Evolutionary conservation across 495 filamentous ascomycete genomes (phyloP).

Genomic region (Penicillium longicatenatum): DNA sequence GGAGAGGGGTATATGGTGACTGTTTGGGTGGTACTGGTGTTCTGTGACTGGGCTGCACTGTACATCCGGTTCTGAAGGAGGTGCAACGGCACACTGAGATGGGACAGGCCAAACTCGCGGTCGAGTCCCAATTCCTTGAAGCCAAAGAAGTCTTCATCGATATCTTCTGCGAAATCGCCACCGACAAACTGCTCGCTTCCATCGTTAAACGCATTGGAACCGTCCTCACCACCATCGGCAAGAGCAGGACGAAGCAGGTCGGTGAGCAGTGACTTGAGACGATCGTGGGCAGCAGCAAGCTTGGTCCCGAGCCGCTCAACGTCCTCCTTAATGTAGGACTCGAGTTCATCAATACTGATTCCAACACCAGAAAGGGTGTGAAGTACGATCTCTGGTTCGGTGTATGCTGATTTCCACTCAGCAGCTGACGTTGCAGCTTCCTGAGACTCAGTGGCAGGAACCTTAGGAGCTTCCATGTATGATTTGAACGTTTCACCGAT

Average conservation of each 20-base stretch:
- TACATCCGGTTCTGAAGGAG: constrained; percentile 89
- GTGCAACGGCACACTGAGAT: constrained; percentile 89
- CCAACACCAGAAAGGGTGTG: constrained; percentile 84
- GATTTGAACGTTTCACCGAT: constrained; percentile 74
- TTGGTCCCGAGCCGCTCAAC: constrained; percentile 87
- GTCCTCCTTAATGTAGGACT: constrained; percentile 91
- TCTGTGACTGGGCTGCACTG: constrained; percentile 75
- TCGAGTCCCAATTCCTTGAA: constrained; percentile 95
- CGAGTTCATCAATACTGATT: constrained; percentile 75
- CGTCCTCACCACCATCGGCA: constrained; percentile 75
- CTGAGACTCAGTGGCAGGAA: constrained; percentile 45
- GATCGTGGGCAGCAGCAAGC: constrained; percentile 81
- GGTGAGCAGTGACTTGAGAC: constrained; percentile 85
- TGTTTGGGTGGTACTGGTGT: constrained; percentile 56
- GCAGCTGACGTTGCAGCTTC: constrained; percentile 28
- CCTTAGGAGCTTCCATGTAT: constrained; percentile 80
- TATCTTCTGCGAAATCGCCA: constrained; percentile 95
- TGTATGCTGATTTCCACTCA: constrained; percentile 67
- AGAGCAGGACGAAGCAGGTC: constrained; percentile 92
- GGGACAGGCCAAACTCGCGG: constrained; percentile 80
- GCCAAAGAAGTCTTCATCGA: constrained; percentile 98
- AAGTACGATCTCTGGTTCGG: constrained; percentile 78
- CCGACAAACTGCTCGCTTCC: constrained; percentile 96
- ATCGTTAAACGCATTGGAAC: constrained; percentile 88
- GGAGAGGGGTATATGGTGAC: constrained; percentile 58